Base-by-base conservation (phyloP, 176 grass and related monocot species). In the Musa acuminata region DNA sequence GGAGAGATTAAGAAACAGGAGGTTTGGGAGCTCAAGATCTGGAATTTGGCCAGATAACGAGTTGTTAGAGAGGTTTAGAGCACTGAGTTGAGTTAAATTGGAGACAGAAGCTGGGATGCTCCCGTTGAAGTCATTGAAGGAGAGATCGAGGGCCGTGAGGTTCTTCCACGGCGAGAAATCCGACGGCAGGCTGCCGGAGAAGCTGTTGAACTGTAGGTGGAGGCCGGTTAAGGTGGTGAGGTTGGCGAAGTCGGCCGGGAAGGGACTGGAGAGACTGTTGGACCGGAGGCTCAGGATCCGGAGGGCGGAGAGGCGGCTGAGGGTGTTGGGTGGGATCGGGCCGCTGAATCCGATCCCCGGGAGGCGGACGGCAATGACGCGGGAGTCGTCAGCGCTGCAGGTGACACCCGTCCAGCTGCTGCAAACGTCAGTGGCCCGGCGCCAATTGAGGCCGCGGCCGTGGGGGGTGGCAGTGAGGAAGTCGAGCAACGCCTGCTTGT, bases 261-360 rank as follows among this genome's bases (percentile, higher is more conserved):
- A 80, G 0, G 74, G 11, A 13, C 87, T 88, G 1, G 79, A 78
- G n/a, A 98, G 79, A 52, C 1, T 52, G 85, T 93, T 93, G 71
- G 90, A 62, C 1, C 88, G 85, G 55, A 98, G 94, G 74, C 88
- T 98, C 75, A 98, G 94, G 64, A 93, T 78, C 78, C 82, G 85
- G 8, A 98, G 84, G 8, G 85, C 86, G 11, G 86, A 72, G 27
- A 98, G 84, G 25, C 86, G 84, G 21, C 80, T 83, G 9, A 98
- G 87, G 4, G 94, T 98, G 85, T 62, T 5, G 1, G 58, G 75
- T 0, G 90, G 90, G 1, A 98, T 69, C 9, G 76, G 48, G 23
- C 94, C 94, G 2, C 76, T 62, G 59, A 98, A 89, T 8, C 84
- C 90, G 2, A 98, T 72, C 0, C 84, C 94, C 1, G 90, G 94